Evolutionary conservation across 345 rosid species (phyloP).

Genomic region (Punica granatum): DNA sequence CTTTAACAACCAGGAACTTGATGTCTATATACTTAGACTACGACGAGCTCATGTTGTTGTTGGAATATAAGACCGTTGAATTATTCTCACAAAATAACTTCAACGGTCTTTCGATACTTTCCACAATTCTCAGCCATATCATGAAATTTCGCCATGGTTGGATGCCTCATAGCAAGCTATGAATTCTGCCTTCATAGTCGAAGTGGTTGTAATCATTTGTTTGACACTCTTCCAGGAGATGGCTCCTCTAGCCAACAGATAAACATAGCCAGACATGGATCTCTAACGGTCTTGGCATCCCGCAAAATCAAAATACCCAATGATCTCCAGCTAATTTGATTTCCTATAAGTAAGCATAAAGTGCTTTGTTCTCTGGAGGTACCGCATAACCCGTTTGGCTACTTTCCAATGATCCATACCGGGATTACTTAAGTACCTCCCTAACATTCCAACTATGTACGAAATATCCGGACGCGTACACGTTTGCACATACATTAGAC

Average conservation of each 20-base stretch:
- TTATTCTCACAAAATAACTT: background rate
- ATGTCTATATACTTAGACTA: no score
- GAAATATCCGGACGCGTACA: background rate
- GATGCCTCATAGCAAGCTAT: background rate
- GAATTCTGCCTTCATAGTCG: background rate
- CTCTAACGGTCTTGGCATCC: background rate
- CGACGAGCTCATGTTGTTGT: no score
- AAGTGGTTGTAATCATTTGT: background rate
- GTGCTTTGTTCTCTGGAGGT: background rate
- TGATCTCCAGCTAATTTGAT: conserved; percentile 9
- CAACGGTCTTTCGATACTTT: background rate
- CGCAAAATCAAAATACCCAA: conserved; percentile 5
- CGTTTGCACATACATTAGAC: conserved; percentile 1
- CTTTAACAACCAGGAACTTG: no score
- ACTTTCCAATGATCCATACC: background rate
- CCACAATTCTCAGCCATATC: background rate
- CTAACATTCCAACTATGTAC: background rate
- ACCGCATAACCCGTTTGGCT: background rate
- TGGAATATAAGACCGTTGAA: no score
- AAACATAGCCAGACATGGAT: no score
- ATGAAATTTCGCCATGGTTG: background rate
- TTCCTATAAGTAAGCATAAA: conserved; percentile 3
- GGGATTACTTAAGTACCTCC: background rate
- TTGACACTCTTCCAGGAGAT: no score
- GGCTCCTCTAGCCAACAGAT: background rate